phyloP scores from a whole-genome alignment of 257 asterid species.

The Fraxinus quadrangulata region DNA sequence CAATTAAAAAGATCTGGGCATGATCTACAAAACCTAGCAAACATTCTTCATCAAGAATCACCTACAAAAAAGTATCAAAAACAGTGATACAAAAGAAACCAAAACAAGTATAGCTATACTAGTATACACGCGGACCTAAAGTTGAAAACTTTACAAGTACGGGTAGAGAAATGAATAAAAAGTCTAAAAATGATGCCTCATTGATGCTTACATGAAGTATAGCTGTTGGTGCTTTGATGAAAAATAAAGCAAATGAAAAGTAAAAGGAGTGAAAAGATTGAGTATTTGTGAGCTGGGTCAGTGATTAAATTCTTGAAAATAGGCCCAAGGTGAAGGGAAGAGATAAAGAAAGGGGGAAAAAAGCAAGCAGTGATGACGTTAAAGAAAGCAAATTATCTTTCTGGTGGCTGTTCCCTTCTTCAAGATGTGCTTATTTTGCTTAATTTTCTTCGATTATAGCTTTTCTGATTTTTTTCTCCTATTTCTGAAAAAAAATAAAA shows the following conservation, averaged over 20 bases:
- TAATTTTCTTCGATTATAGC: not conserved
- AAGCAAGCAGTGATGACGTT: not conserved
- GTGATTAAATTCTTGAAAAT: conserved; percentile 49
- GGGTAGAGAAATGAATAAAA: conserved; percentile 19
- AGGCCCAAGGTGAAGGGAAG: conserved; percentile 30
- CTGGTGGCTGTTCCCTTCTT: conserved; percentile 2
- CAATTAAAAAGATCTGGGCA: conserved; percentile 41
- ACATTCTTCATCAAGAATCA: conserved; percentile 39
- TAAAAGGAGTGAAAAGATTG: conserved; percentile 35
- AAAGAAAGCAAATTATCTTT: not conserved
- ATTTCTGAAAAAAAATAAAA: not conserved
- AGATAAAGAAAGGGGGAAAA: conserved; percentile 15
- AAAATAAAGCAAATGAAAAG: conserved; percentile 17
- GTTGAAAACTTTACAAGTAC: conserved; percentile 18
- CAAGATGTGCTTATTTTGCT: not conserved
- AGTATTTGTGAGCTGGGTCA: conserved; percentile 44
- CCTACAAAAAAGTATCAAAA: conserved; percentile 34
- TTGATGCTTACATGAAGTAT: conserved; percentile 35
- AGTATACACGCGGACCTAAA: conserved; percentile 19
- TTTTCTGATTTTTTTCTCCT: not conserved
- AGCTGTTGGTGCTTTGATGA: not conserved
- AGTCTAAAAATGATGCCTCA: conserved; percentile 39
- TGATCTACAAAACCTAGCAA: conserved; percentile 41
- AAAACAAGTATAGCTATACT: conserved; percentile 30
- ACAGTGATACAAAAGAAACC: conserved; percentile 31